Base-by-base conservation (phyloP, 2,329 filamentous ascomycete species). In the Hypoxylon sp. region DNA sequence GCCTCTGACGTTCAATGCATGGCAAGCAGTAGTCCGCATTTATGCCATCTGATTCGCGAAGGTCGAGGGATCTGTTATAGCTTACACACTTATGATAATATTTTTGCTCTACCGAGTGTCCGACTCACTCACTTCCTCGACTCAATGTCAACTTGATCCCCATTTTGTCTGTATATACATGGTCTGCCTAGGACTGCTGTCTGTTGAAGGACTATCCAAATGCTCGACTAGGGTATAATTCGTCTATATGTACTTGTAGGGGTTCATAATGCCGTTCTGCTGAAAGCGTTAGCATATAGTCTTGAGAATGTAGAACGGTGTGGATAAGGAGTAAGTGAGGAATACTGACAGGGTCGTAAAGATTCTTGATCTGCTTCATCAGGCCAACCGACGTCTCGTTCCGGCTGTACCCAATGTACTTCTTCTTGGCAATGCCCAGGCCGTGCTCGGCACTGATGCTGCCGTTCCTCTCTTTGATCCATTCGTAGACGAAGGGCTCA, bases 381-480 rank as follows among this genome's bases (percentile, higher is more conserved):
- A 99, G 74, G 63, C 82, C 86, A 66, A 99, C 81, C 86, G 94
- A 95, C 11, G 87, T 94, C 55, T 92, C 88, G 71, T 88, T 93
- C 69, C 92, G 87, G 78, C 92, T 97, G 78, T 98, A 98, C 24
- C 91, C 89, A 74, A 99, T 92, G 72, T 88, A 99, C 57, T 92
- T 89, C 81, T 96, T 97, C 87, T 99, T 99, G 46, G 93, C 92
- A 62, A 99, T 78, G 13, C 95, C 95, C 35, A 99, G 78, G 3
- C 95, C 95, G 74, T 99, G 95, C 78, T 99, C 95, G 46, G 95
- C 95, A 71, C 92, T 97, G 76, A 99, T 97, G 75, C 92, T 97
- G 60, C 95, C 95, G 62, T 89, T 88, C 42, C 90, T 84, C 79
- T 91, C 86, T 69, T 88, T 82, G 65, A 98, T 94, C 95, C 95